Base-by-base conservation (phyloP, 164 flowering plant species). In the Umbilicus rupestris region DNA sequence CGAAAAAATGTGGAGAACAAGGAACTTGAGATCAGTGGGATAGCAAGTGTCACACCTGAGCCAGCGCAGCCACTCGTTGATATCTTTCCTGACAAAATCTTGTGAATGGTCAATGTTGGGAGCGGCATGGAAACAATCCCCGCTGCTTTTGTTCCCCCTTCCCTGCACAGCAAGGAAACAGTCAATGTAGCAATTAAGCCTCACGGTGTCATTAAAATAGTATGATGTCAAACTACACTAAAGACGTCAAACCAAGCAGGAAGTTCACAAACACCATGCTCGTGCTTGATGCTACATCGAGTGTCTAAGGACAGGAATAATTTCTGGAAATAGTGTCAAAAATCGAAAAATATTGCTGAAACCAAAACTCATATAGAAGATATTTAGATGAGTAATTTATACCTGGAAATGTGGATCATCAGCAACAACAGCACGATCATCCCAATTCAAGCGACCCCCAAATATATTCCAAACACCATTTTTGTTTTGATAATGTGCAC, bases 331-430 rank as follows among this genome's bases (percentile, higher is more conserved):
- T n/a, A n/a, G n/a, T n/a, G n/a, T n/a, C n/a, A n/a, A n/a, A n/a
- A n/a, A n/a, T n/a, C n/a, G n/a, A n/a, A n/a, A n/a, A n/a, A n/a
- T n/a, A n/a, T n/a, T n/a, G n/a, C n/a, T n/a, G n/a, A n/a, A n/a
- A n/a, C n/a, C n/a, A n/a, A n/a, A n/a, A n/a, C n/a, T n/a, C n/a
- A n/a, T n/a, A n/a, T 35, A 35, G 37, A 35, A 35, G 7, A 33
- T 0, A 35, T 3, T 5, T 17, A 45, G 26, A 49, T 49, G 55
- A 49, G 57, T 50, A 50, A 24, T 50, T 50, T 30, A 42, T 70
- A 94, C 98, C 98, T 94, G 96, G 80, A 94, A 91, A 80, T 94
- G 99, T 29, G 97, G 97, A 79, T 94, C 99, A 79, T 94, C 99
- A 37, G 85, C 82, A 69, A 94, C 99, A 68, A 94, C 80, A 41